Conservation (phyloP, 352 stramenopile genomes). For the Globisporangium radiosum region DNA sequence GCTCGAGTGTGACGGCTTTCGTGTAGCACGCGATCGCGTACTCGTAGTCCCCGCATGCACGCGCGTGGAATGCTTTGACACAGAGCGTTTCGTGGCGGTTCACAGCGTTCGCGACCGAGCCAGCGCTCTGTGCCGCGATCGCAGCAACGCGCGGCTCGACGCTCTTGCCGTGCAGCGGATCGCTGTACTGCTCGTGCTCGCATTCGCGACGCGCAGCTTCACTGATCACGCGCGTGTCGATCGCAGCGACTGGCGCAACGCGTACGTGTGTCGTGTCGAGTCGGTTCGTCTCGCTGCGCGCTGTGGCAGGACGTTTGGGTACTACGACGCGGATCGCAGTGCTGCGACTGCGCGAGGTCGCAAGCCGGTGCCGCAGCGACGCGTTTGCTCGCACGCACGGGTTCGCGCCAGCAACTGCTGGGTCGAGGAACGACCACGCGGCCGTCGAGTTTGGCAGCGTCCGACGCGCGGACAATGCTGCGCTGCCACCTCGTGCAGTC, state of each 20-base stretch:
- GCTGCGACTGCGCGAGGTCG: conserved; percentile 5
- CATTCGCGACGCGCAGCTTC: conserved; percentile 34
- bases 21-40: conserved; percentile 33
- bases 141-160: conserved; percentile 29
- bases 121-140: conserved; percentile 17
- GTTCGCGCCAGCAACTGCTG: not conserved
- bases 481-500: not conserved
- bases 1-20: conserved; percentile 17
- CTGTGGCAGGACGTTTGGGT: conserved; percentile 6
- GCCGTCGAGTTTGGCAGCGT: conserved; percentile 2
- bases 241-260: not conserved
- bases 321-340: not conserved
- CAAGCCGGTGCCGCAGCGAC: not conserved
- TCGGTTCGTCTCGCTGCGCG: not conserved
- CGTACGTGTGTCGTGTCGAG: not conserved
- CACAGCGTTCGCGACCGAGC: conserved; percentile 24
- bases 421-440: conserved; percentile 5
- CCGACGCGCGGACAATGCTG: not conserved
- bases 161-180: conserved; percentile 38
- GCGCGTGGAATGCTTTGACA: conserved; percentile 34
- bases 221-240: conserved; percentile 23
- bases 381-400: not conserved
- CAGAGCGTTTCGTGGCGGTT: conserved; percentile 34
- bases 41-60: conserved; percentile 37
- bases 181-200: conserved; percentile 36